A percentile compares a stretch with the other conserved stretches of the same genome.
Evolutionary conservation across 1,284 basidiomycete species (phyloP).

Genomic region (Mycosarcoma mackinlayi): DNA sequence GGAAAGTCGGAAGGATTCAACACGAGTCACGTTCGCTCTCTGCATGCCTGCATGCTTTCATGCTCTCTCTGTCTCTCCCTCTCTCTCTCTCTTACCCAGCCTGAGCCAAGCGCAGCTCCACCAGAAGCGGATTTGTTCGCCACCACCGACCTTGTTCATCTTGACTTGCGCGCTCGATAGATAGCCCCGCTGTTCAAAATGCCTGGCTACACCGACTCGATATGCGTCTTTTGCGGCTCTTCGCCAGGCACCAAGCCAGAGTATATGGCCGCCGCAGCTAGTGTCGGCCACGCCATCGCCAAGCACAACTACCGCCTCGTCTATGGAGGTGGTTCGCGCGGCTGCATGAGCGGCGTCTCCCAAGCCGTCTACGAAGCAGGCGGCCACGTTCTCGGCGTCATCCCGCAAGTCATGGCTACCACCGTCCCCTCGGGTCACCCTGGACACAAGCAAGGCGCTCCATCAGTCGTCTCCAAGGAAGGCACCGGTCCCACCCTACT

Average conservation of each 20-base stretch:
- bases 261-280: constrained; percentile 69
- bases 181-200: no score
- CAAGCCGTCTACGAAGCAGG: constrained; percentile 76
- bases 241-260: constrained; percentile 57
- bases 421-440: constrained; percentile 46
- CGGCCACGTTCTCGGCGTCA: constrained; percentile 82
- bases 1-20: not conserved
- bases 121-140: not conserved
- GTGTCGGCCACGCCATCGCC: constrained; percentile 80
- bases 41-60: no score
- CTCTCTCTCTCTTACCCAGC: no score
- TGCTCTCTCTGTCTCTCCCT: no score
- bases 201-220: constrained; percentile 44
- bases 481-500: constrained; percentile 63
- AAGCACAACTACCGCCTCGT: constrained; percentile 76
- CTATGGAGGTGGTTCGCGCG: constrained; percentile 85
- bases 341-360: constrained; percentile 88
- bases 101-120: not conserved
- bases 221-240: constrained; percentile 68
- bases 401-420: constrained; percentile 79
- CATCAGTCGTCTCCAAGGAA: constrained; percentile 43
- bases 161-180: not conserved
- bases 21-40: constrained; percentile 1
- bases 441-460: constrained; percentile 26
- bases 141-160: not conserved